These are phyloP conservation scores for Kluyveromyces aestuarii DNA, from an alignment of 805 yeast genomes.

Conservation along the genomic window DNA sequence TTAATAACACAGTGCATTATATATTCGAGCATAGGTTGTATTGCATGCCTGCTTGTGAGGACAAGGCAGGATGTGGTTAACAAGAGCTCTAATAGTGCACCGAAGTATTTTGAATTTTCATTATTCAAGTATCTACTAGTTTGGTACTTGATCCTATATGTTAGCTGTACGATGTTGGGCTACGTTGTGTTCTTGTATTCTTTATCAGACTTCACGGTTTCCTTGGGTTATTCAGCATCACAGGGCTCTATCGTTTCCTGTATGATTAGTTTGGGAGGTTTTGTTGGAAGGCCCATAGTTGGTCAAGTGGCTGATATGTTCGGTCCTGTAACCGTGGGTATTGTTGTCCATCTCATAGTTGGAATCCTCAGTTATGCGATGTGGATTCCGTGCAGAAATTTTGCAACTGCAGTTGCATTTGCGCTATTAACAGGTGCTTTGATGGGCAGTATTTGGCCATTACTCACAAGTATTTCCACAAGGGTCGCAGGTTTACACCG, in stretches of 20 bases:
- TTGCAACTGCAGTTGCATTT: conserved; percentile 45
- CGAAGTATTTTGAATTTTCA: not conserved
- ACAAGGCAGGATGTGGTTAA: conserved; percentile 27
- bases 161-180: conserved; percentile 45
- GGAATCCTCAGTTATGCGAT: conserved; percentile 37
- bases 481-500: conserved; percentile 46
- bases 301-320: conserved; percentile 42
- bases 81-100: not conserved
- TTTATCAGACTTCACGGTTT: conserved; percentile 49
- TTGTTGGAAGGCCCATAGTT: conserved; percentile 45
- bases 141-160: conserved; percentile 34
- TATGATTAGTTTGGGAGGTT: conserved; percentile 49
- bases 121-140: not conserved
- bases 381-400: conserved; percentile 52
- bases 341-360: conserved; percentile 31
- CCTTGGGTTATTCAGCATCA: conserved; percentile 45
- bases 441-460: conserved; percentile 57
- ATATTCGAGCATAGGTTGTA: conserved; percentile 27
- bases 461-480: conserved; percentile 42
- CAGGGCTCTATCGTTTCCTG: conserved; percentile 54
- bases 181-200: conserved; percentile 52
- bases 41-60: conserved; percentile 23
- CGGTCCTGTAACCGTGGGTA: conserved; percentile 44
- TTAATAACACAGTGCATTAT: conserved; percentile 28
- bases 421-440: conserved; percentile 44